Evolutionary conservation across 495 filamentous ascomycete species (phyloP), one percentile per base, ranked within the genome.

Genomic region (Penicillium coprophilum): DNA sequence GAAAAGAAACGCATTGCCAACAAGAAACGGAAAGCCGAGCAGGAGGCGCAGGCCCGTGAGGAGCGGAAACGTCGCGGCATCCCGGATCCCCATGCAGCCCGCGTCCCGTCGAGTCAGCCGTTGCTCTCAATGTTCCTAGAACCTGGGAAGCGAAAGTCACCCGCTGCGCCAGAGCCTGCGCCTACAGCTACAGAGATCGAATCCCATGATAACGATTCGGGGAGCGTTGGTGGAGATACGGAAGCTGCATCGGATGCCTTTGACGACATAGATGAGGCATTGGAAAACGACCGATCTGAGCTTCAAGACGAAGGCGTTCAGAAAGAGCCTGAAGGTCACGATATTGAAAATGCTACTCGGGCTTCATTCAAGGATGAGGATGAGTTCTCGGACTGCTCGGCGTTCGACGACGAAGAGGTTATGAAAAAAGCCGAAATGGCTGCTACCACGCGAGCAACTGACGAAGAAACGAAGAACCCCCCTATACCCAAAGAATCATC

Each of bases 81-180:
- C 8, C 75, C 78, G 5, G 75, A 82, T 66, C 76, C 73, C 0
- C 61, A 69, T 65, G 70, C 61, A 15, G 24, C 57, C 20, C 68
- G 63, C 48, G 71, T 80, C 30, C 66, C 78, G 23, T 71, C 77
- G 2, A 82, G 79, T 56, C 79, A 81, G 58, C 73, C 73, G 6
- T 60, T 72, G 43, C 68, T 82, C 21, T 74, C 73, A 20, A 71
- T 62, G 19, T 82, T 82, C 49, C 59, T 80, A 31, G 65, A 58
- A 19, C 63, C 63, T 53, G 38, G 32, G 24, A 60, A 59, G 28
- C 36, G 12, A 1, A 36, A 56, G 2, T 36, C 47, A 11, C 40
- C 39, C 19, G 41, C 27, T 41, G 45, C 11, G 5, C 28, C 55
- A 7, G 50, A 32, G 6, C n/a, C 34, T 10, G 45, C 20, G 23